phyloP scores from a whole-genome alignment of 306 rosid species.

The Delonix regia region DNA sequence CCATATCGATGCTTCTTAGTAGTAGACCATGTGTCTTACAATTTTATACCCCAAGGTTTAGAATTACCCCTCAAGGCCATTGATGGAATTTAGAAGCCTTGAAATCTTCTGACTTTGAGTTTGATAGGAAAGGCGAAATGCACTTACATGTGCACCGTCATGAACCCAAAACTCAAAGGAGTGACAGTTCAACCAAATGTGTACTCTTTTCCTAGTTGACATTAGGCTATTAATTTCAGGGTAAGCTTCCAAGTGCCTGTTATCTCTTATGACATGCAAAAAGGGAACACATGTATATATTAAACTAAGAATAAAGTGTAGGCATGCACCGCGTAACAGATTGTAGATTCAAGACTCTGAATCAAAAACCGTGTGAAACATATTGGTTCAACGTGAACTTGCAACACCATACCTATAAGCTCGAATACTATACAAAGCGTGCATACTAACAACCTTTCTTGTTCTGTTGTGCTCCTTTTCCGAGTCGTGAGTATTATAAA shows the following conservation, averaged over 20 bases:
- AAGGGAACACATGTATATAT: not conserved
- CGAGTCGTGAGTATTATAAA: slow-evolving; percentile 25
- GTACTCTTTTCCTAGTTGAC: slow-evolving; percentile 3
- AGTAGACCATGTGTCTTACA: not conserved
- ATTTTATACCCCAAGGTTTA: not conserved
- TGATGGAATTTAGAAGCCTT: too few species aligned
- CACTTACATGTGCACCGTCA: slow-evolving; percentile 12
- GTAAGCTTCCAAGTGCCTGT: slow-evolving; percentile 7
- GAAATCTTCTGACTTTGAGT: not conserved
- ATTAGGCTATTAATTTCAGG: slow-evolving; percentile 17
- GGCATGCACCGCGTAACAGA: slow-evolving; percentile 34
- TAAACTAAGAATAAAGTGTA: not conserved
- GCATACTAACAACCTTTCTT: not conserved
- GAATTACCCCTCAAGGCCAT: not conserved
- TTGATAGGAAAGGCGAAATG: not conserved
- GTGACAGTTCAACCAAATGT: slow-evolving; percentile 39
- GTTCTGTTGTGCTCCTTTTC: slow-evolving; percentile 2
- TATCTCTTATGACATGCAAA: slow-evolving; percentile 20
- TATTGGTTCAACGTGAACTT: slow-evolving; percentile 29
- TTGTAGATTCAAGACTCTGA: slow-evolving; percentile 37
- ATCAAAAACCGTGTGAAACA: slow-evolving; percentile 47
- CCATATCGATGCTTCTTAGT: too few species aligned
- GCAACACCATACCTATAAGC: slow-evolving; percentile 4
- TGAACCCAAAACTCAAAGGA: slow-evolving; percentile 5
- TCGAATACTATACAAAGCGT: not conserved